phyloP scores from a whole-genome alignment of 306 rosid species.

The Castanea sativa region DNA sequence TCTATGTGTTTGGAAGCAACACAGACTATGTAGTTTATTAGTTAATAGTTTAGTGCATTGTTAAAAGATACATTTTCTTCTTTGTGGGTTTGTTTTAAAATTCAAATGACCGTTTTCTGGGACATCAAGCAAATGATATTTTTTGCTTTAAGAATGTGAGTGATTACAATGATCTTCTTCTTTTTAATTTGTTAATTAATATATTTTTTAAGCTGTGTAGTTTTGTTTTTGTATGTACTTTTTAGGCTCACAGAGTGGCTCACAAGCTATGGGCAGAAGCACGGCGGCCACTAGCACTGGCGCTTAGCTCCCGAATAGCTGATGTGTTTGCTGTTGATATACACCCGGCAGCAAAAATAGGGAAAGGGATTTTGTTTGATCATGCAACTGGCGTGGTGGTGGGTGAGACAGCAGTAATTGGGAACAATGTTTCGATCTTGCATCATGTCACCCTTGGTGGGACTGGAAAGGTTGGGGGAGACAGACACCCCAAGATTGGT shows the following conservation, averaged over 20 bases:
- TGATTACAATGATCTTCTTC: too few relatives aligned
- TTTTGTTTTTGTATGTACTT: neutral
- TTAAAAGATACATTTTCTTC: too few relatives aligned
- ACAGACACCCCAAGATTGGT: conserved; percentile 89
- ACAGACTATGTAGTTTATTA: too few relatives aligned
- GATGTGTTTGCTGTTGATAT: conserved; percentile 93
- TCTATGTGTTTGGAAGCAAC: too few relatives aligned
- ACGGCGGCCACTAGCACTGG: conserved; percentile 76
- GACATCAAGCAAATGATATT: too few relatives aligned
- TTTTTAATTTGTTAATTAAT: too few relatives aligned
- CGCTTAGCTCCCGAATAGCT: conserved; percentile 71
- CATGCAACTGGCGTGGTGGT: conserved; percentile 94
- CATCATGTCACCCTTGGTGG: conserved; percentile 97
- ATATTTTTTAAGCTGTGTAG: neutral
- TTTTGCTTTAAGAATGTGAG: too few relatives aligned
- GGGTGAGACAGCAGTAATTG: conserved; percentile 94
- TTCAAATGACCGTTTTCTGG: too few relatives aligned
- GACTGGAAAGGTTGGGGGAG: conserved; percentile 89
- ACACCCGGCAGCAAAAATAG: conserved; percentile 87
- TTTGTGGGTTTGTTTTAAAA: too few relatives aligned
- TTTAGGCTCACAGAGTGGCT: conserved; percentile 83
- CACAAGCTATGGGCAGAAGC: conserved; percentile 79
- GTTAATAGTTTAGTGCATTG: too few relatives aligned
- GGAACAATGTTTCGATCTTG: conserved; percentile 84
- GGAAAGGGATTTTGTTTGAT: conserved; percentile 81